phyloP scores from a whole-genome alignment of 768 basidiomycete species.

The Dendrothele bispora region DNA sequence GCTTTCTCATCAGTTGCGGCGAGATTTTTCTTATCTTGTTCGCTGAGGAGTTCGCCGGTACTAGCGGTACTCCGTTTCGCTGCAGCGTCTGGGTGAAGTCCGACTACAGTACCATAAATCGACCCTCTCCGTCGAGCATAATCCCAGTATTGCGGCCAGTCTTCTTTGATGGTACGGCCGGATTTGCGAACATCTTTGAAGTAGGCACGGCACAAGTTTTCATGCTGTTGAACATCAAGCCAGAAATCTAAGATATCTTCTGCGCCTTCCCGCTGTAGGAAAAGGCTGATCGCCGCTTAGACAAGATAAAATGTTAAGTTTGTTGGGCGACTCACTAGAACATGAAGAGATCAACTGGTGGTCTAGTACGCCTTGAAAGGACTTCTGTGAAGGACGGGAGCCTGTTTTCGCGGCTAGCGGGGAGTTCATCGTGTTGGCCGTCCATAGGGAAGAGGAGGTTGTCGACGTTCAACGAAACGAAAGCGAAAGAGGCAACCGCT shows the following conservation, averaged over 20 bases:
- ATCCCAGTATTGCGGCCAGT: constrained; percentile 99
- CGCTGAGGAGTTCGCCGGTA: constrained; percentile 68
- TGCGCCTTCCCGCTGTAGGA: constrained; percentile 92
- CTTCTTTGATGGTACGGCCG: constrained; percentile 88
- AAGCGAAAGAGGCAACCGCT: constrained; percentile 1
- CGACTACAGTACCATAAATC: constrained; percentile 89
- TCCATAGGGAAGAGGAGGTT: constrained; percentile 37
- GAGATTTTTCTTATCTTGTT: constrained; percentile 70
- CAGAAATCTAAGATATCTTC: constrained; percentile 98
- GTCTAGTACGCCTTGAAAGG: constrained; percentile 83
- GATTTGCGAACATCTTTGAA: constrained; percentile 99
- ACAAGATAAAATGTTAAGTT: constrained; percentile 7
- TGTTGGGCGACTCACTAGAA: constrained; percentile 76
- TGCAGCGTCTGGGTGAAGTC: constrained; percentile 56
- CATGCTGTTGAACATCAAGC: constrained; percentile 99
- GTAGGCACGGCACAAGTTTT: constrained; percentile 97
- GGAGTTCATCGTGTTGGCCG: constrained; percentile 76
- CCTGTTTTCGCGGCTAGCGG: constrained; percentile 66
- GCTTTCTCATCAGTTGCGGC: constrained; percentile 50
- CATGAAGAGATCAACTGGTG: constrained; percentile 98
- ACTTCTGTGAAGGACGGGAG: constrained; percentile 91
- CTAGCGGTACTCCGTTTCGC: constrained; percentile 82
- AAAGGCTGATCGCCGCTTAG: too few relatives aligned
- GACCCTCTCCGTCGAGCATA: constrained; percentile 90
- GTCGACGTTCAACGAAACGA: neutral